Percentiles rank a stretch among this genome's conserved stretches.
Evolutionary conservation across 345 rosid species (phyloP).

Genomic region (Cardamine chenopodiifolia): DNA sequence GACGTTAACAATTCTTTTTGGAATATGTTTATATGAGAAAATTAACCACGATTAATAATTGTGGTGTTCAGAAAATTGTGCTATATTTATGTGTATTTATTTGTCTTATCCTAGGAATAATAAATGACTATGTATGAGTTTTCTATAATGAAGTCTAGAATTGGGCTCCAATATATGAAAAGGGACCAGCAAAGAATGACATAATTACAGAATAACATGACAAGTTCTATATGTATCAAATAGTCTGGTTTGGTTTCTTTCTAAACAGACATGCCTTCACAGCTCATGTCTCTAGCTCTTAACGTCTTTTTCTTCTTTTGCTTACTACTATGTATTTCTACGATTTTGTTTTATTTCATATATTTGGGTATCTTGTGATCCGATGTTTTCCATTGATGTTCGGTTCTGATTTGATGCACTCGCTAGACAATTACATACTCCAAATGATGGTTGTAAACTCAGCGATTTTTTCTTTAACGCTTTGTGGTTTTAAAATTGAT

Average conservation of each 20-base stretch:
- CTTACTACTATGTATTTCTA: neutral
- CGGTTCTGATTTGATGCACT: slow-evolving; percentile 1
- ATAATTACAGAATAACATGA: slow-evolving; percentile 41
- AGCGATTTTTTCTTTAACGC: neutral
- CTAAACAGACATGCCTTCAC: slow-evolving; percentile 32
- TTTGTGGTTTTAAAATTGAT: neutral
- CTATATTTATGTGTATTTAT: neutral
- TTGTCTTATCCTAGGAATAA: slow-evolving; percentile 31
- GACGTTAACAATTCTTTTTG: slow-evolving; percentile 24
- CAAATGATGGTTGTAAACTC: neutral
- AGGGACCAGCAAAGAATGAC: slow-evolving; percentile 35
- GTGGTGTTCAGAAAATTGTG: slow-evolving; percentile 12
- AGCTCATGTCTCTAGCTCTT: slow-evolving; percentile 34
- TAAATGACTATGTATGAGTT: slow-evolving; percentile 27
- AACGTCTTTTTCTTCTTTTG: neutral
- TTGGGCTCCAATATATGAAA: slow-evolving; percentile 26
- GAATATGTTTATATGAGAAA: slow-evolving; percentile 18
- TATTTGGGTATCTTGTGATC: neutral
- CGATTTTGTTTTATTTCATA: neutral
- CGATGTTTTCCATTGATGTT: neutral
- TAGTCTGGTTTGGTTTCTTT: slow-evolving; percentile 37
- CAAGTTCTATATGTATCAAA: slow-evolving; percentile 33
- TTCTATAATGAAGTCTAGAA: slow-evolving; percentile 25
- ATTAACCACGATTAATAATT: slow-evolving; percentile 9
- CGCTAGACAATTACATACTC: neutral